Evolutionary conservation across 78 protist genomes (phyloP).

Genomic region (Dictyostelium firmibasis): DNA sequence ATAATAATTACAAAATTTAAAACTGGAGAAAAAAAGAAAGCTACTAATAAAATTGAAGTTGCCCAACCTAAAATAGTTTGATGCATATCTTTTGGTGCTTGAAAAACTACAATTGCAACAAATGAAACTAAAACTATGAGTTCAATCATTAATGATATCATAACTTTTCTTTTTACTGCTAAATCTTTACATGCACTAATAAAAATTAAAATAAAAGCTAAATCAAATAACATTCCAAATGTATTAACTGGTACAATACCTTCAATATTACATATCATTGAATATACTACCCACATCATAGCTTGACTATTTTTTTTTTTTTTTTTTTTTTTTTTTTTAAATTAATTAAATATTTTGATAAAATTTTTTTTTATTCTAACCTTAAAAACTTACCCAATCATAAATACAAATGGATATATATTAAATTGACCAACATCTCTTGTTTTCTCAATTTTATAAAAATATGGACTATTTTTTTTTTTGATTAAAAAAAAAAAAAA

Average conservation of each 20-base stretch:
- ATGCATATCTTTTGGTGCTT: neutral
- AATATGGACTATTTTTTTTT: neutral
- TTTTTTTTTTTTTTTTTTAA: no score
- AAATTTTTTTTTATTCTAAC: no score
- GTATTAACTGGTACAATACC: neutral
- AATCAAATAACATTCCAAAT: neutral
- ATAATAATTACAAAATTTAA: neutral
- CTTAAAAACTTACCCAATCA: neutral
- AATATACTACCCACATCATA: constrained; percentile 8
- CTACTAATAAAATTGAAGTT: neutral
- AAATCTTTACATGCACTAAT: neutral
- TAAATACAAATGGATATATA: constrained; percentile 1
- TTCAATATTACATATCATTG: neutral
- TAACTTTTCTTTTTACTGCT: neutral
- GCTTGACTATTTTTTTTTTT: neutral
- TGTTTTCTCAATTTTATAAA: neutral
- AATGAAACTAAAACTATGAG: neutral
- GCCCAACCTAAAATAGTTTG: neutral
- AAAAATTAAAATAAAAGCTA: neutral
- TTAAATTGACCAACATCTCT: constrained; percentile 1
- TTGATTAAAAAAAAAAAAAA: neutral
- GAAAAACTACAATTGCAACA: neutral
- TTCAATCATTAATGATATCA: neutral
- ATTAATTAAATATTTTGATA: no score
- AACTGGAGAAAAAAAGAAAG: neutral